These are phyloP conservation scores for Bertia moriformis DNA, from an alignment of 2,329 filamentous ascomycete genomes.

Conservation along the genomic window DNA sequence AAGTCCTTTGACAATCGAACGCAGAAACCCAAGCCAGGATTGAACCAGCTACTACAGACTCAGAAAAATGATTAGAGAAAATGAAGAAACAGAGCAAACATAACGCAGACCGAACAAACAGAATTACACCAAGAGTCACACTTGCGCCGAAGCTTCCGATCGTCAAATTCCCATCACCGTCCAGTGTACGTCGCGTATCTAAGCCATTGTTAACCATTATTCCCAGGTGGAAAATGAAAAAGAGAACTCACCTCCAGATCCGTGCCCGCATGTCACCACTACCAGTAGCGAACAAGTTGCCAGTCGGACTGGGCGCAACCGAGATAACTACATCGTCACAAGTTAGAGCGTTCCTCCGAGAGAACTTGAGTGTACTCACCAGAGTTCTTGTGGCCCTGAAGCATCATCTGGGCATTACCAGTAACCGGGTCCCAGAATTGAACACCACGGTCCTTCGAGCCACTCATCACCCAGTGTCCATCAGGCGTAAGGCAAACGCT, in stretches of 20 bases:
- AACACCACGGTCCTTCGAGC: slow-evolving; percentile 52
- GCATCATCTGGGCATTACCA: slow-evolving; percentile 52
- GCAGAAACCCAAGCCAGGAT: background rate
- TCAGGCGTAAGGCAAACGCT: slow-evolving; percentile 52
- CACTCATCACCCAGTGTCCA: slow-evolving; percentile 52
- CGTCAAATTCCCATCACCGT: background rate
- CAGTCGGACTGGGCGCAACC: slow-evolving; percentile 51
- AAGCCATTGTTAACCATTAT: background rate
- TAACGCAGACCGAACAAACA: background rate
- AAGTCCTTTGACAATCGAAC: background rate
- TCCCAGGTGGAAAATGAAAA: background rate
- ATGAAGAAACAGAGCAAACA: too few relatives aligned
- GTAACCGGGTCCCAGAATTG: slow-evolving; percentile 56
- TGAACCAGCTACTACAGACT: background rate
- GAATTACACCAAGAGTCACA: too few relatives aligned
- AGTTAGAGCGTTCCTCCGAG: slow-evolving; percentile 4
- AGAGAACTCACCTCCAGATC: slow-evolving; percentile 32
- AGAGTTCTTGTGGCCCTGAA: slow-evolving; percentile 57
- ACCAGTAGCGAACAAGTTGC: slow-evolving; percentile 52
- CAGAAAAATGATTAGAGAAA: too few relatives aligned
- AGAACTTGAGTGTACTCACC: slow-evolving; percentile 25
- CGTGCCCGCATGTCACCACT: slow-evolving; percentile 59
- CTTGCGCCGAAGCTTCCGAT: background rate
- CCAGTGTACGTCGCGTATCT: background rate
- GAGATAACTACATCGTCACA: slow-evolving; percentile 36